Evolutionary conservation across 2,329 filamentous ascomycete species (phyloP).

Genomic region (Nigrospora osmanthi): DNA sequence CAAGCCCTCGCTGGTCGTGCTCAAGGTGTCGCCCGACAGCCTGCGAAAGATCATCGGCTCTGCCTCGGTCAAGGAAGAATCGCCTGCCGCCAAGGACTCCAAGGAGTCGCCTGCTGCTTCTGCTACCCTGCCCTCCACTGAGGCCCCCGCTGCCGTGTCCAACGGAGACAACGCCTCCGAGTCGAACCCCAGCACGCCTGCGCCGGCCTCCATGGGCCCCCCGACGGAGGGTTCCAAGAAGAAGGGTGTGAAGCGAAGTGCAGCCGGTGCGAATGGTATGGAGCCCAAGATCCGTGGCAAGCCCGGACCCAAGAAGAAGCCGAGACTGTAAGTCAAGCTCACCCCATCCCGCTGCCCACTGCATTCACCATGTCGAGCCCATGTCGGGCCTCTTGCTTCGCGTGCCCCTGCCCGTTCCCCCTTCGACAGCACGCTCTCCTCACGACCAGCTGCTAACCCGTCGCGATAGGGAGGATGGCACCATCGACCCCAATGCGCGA

Average conservation of each 20-base stretch:
- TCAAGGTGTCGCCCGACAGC: slow-evolving; percentile 41
- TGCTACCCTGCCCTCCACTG: slow-evolving; percentile 23
- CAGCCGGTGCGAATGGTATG: slow-evolving; percentile 54
- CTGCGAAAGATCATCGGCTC: slow-evolving; percentile 43
- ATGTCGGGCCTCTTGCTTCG: neutral
- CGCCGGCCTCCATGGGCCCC: slow-evolving; percentile 49
- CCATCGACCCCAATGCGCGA: slow-evolving; percentile 48
- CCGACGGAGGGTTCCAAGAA: slow-evolving; percentile 60
- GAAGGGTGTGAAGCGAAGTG: slow-evolving; percentile 66
- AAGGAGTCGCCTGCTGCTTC: slow-evolving; percentile 39
- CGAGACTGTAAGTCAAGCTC: slow-evolving; percentile 66
- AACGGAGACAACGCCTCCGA: slow-evolving; percentile 51
- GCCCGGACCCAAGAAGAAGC: slow-evolving; percentile 95
- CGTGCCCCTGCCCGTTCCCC: too few species aligned
- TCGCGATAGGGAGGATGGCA: slow-evolving; percentile 49
- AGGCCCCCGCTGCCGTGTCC: slow-evolving; percentile 26
- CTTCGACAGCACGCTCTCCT: neutral
- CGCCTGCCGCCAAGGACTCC: slow-evolving; percentile 19
- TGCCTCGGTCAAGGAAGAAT: slow-evolving; percentile 32
- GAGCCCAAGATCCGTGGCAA: slow-evolving; percentile 68
- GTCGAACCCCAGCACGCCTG: slow-evolving; percentile 52
- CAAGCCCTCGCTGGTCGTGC: slow-evolving; percentile 27
- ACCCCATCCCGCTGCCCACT: slow-evolving; percentile 1
- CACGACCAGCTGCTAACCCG: slow-evolving; percentile 16
- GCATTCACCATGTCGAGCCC: neutral